Evolutionary conservation across 345 rosid species (phyloP).

Genomic region (Kandelia obovata): DNA sequence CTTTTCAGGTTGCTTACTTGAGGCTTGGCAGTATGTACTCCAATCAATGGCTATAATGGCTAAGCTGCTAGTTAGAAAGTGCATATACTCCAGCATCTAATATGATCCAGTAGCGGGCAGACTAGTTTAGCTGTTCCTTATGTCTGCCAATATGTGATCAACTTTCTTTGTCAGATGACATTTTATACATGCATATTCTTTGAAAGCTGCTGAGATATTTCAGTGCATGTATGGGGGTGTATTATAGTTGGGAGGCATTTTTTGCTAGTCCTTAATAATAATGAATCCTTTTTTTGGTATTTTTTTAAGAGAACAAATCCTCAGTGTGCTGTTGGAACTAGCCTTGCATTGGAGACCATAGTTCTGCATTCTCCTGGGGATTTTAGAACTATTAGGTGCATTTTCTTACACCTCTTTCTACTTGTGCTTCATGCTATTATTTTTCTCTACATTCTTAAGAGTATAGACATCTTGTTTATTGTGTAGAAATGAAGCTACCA

Average conservation of each 20-base stretch:
- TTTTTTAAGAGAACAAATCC: conserved; percentile 65
- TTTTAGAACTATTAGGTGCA: conserved; percentile 60
- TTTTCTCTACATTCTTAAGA: conserved; percentile 1
- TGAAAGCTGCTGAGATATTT: no score
- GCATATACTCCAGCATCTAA: no score
- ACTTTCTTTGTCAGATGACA: no score
- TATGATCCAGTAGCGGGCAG: no score
- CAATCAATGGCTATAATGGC: no score
- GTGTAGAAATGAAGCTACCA: conserved; percentile 59
- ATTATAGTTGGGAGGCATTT: conserved; percentile 1
- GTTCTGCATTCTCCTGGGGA: conserved; percentile 62
- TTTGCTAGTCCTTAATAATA: not conserved
- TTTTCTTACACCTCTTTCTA: conserved; percentile 4
- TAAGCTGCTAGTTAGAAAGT: no score
- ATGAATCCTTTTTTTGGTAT: not conserved
- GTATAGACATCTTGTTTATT: conserved; percentile 10
- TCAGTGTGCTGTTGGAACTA: conserved; percentile 85
- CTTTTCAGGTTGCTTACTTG: no score
- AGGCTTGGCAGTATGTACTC: no score
- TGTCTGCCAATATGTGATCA: no score
- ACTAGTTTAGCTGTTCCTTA: no score
- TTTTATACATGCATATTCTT: no score
- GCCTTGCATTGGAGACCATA: conserved; percentile 86
- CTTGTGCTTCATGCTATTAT: conserved; percentile 9
- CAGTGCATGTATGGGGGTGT: not conserved